Conservation (phyloP, 148 eudicot genomes). For the Rhododendron williamsianum region DNA sequence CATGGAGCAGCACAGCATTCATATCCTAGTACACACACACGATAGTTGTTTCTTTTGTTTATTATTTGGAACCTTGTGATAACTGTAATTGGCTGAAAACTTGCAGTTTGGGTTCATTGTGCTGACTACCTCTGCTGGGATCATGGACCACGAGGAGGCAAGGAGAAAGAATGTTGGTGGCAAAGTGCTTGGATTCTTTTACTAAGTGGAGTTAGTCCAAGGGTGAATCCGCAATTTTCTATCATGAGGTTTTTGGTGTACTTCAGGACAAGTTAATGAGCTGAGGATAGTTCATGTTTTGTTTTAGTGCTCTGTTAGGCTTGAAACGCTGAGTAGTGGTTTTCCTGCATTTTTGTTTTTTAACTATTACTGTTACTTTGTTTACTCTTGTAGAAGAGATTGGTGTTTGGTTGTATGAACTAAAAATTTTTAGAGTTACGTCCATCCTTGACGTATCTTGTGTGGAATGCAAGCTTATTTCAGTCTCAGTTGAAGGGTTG, state of each 20-base stretch:
- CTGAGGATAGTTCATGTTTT: constrained; percentile 5
- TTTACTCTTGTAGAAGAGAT: neutral
- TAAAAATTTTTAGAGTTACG: neutral
- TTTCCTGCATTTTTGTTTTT: neutral
- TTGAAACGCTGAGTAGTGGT: constrained; percentile 1
- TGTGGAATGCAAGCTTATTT: neutral
- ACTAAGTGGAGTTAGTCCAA: constrained; percentile 20
- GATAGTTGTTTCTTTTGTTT: neutral
- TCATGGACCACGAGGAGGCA: constrained; percentile 74
- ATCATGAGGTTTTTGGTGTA: constrained; percentile 10
- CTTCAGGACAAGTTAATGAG: neutral
- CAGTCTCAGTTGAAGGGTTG: neutral
- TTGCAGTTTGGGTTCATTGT: constrained; percentile 67
- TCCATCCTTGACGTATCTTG: neutral
- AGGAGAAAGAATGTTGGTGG: constrained; percentile 72
- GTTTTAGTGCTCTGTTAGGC: neutral
- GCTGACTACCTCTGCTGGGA: constrained; percentile 65
- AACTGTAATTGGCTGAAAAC: neutral
- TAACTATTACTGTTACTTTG: neutral
- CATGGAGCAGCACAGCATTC: neutral
- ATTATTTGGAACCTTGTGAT: neutral
- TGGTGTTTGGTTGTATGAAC: neutral
- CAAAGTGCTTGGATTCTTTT: constrained; percentile 66
- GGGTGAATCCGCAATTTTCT: neutral
- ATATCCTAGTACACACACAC: neutral